Conservation (phyloP, 805 yeast genomes). For the Lachancea lanzarotensis region DNA sequence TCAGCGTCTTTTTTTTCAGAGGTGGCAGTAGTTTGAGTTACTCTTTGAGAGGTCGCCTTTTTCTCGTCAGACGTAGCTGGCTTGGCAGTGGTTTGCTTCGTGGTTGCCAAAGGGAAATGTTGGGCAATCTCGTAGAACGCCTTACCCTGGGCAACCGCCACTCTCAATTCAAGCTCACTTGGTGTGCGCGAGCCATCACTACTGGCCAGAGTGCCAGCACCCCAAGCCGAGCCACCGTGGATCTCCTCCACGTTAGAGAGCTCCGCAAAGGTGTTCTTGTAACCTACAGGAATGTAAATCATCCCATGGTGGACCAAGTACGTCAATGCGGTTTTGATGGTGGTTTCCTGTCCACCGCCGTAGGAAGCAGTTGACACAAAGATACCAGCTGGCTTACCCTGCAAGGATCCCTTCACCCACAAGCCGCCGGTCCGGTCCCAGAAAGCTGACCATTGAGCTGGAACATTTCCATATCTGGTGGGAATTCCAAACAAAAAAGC, state of each 20-base stretch:
- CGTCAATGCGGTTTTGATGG: slow-evolving; percentile 53
- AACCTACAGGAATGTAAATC: slow-evolving; percentile 72
- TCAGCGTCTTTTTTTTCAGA: slow-evolving; percentile 5
- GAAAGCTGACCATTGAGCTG: slow-evolving; percentile 70
- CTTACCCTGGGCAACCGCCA: slow-evolving; percentile 64
- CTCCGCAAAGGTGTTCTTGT: slow-evolving; percentile 48
- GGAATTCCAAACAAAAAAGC: slow-evolving; percentile 75
- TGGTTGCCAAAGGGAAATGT: slow-evolving; percentile 23
- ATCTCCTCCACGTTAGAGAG: slow-evolving; percentile 54
- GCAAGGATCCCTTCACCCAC: slow-evolving; percentile 64
- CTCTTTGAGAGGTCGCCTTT: slow-evolving; percentile 4
- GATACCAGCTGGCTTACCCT: slow-evolving; percentile 69
- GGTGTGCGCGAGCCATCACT: slow-evolving; percentile 71
- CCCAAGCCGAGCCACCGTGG: slow-evolving; percentile 85
- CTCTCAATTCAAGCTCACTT: slow-evolving; percentile 51
- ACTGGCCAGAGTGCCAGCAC: slow-evolving; percentile 75
- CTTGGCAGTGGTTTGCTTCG: slow-evolving; percentile 7
- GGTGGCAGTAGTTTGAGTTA: slow-evolving; percentile 3
- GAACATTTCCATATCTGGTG: slow-evolving; percentile 69
- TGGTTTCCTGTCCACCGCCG: slow-evolving; percentile 76
- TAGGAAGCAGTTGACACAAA: slow-evolving; percentile 65
- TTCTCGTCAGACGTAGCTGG: not conserved
- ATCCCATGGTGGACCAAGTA: slow-evolving; percentile 71
- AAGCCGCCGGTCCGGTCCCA: slow-evolving; percentile 73
- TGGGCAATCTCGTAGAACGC: slow-evolving; percentile 46